phyloP scores from a whole-genome alignment of 2,329 filamentous ascomycete species.

The Delphinella strobiligena region DNA sequence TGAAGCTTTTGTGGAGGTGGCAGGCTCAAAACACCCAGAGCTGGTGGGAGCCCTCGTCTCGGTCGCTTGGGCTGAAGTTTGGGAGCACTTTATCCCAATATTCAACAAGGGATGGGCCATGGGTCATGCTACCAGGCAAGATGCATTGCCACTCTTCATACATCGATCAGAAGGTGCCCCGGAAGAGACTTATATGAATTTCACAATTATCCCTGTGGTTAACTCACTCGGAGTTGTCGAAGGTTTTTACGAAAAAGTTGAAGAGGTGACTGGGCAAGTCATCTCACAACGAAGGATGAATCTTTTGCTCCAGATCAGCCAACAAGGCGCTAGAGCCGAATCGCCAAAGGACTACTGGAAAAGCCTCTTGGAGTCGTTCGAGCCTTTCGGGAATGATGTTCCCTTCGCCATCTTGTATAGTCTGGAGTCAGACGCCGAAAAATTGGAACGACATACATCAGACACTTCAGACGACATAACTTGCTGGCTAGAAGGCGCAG shows the following conservation, averaged over 20 bases:
- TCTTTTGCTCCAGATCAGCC: conserved; percentile 3
- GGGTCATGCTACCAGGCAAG: conserved; percentile 9
- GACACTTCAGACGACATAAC: too few relatives aligned
- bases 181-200: conserved; percentile 10
- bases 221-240: conserved; percentile 1
- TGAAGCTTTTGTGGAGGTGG: conserved; percentile 20
- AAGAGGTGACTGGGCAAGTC: conserved; percentile 6
- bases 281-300: conserved; percentile 5
- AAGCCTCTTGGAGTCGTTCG: conserved; percentile 5
- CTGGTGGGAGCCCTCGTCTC: conserved; percentile 10
- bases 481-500: too few relatives aligned
- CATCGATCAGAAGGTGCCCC: conserved; percentile 8
- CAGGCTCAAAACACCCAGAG: conserved; percentile 17
- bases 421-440: background rate
- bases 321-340: conserved; percentile 3
- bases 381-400: conserved; percentile 8
- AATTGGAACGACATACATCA: background rate
- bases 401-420: conserved; percentile 6
- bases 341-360: conserved; percentile 5
- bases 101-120: conserved; percentile 12
- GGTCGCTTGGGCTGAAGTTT: conserved; percentile 4
- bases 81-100: conserved; percentile 5
- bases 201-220: conserved; percentile 8
- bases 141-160: conserved; percentile 8
- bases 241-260: conserved; percentile 6